These are phyloP conservation scores for Lachnellula hyalina DNA, from an alignment of 2,329 filamentous ascomycete genomes.

Conservation along the genomic window DNA sequence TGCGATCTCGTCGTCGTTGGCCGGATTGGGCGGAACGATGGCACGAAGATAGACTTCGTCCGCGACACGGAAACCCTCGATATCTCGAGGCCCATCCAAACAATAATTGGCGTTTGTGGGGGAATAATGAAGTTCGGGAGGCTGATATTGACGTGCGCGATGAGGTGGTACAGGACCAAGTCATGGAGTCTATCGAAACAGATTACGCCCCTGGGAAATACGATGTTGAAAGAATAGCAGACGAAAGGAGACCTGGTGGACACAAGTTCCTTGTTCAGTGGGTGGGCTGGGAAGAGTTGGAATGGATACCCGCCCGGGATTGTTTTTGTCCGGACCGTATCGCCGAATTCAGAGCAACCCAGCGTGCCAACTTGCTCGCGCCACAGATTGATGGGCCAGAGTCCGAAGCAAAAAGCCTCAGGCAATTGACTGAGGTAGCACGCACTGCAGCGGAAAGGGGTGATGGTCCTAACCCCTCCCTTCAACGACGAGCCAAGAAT, in stretches of 20 bases:
- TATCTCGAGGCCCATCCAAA: neutral
- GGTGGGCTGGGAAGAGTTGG: slow-evolving; percentile 1
- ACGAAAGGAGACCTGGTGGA: neutral
- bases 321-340: slow-evolving; percentile 8
- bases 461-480: neutral
- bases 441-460: neutral
- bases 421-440: neutral
- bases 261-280: slow-evolving; percentile 8
- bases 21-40: neutral
- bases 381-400: neutral
- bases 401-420: neutral
- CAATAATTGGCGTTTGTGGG: neutral
- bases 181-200: neutral
- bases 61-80: neutral
- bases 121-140: neutral
- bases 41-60: neutral
- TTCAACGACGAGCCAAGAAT: neutral
- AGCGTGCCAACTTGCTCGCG: neutral
- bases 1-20: neutral
- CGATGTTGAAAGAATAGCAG: slow-evolving; percentile 4
- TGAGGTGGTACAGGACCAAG: neutral
- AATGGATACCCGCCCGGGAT: slow-evolving; percentile 6
- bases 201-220: neutral
- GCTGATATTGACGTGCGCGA: neutral
- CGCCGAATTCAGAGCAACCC: neutral